These are phyloP conservation scores for Monosporascus sp. DNA, from an alignment of 2,329 filamentous ascomycete species.

Conservation along the genomic window DNA sequence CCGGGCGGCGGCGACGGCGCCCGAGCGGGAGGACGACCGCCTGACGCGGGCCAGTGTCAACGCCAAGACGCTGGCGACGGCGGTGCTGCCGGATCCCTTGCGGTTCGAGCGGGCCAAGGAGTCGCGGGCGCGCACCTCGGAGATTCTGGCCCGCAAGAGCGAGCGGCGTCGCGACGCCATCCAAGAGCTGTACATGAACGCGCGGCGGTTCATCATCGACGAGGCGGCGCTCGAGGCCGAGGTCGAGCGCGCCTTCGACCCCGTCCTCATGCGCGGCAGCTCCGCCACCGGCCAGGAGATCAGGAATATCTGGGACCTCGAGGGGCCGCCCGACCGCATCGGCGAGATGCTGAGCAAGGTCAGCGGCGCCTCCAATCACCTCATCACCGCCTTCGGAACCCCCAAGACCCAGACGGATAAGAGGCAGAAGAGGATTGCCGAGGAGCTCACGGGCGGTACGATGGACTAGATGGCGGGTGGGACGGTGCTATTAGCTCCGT, in stretches of 20 bases:
- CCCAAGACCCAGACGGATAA: slow-evolving; percentile 41
- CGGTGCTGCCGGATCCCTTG: slow-evolving; percentile 55
- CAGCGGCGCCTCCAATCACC: slow-evolving; percentile 18
- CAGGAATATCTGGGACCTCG: slow-evolving; percentile 48
- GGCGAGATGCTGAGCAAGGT: slow-evolving; percentile 38
- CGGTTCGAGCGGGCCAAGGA: slow-evolving; percentile 51
- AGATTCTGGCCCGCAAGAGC: slow-evolving; percentile 44
- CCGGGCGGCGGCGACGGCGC: slow-evolving; percentile 49
- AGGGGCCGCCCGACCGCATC: slow-evolving; percentile 41
- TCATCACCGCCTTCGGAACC: slow-evolving; percentile 29
- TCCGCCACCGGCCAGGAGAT: slow-evolving; percentile 23
- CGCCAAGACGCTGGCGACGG: slow-evolving; percentile 43
- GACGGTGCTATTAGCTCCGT: no score
- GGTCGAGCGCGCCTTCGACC: slow-evolving; percentile 72
- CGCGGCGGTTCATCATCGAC: slow-evolving; percentile 77
- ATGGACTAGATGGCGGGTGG: slow-evolving; percentile 33
- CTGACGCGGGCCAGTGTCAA: slow-evolving; percentile 67
- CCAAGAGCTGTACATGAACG: slow-evolving; percentile 86
- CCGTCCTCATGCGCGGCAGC: slow-evolving; percentile 44
- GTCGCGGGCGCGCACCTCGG: slow-evolving; percentile 35
- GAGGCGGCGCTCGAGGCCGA: slow-evolving; percentile 70
- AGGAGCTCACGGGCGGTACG: slow-evolving; percentile 56
- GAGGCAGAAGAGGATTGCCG: slow-evolving; percentile 51
- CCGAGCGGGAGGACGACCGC: slow-evolving; percentile 69
- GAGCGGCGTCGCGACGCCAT: slow-evolving; percentile 64